Evolutionary conservation across 1,139 yeast species (phyloP), one percentile per base, ranked within the genome.

Genomic region (Scheffersomyces segobiensis): DNA sequence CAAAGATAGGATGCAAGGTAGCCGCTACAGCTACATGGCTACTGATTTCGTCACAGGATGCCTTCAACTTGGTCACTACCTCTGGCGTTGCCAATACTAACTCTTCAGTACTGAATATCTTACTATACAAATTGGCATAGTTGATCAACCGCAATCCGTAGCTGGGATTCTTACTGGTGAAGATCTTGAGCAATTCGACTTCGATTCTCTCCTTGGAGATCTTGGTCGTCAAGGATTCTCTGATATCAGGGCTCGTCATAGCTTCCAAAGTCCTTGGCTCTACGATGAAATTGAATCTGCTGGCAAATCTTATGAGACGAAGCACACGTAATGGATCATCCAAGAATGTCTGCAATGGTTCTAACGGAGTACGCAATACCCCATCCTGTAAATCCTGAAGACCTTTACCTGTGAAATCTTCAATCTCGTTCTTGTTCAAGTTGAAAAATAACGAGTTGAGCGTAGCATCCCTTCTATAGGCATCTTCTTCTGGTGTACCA

Each of bases 281-380:
- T 50, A 95, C 81, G 0, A 67, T 66, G 68, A 93, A 96, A 56
- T 86, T 81, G 68, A 89, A 92, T 56, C 92, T 85, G 52, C 93
- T 82, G 0, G 97, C 96, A 78, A 95, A 95, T 62, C 99, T 77
- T 26, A 95, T 84, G 58, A 95, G 75, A 62, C 99, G 80, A 59
- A 95, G 74, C 1, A 95, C 96, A 60, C 99, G 81, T 60, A 95
- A 79, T 0, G 99, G 99, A 71, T 95, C 99, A 70, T 95, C 99
- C 56, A 88, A 71, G 68, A 95, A 95, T 0, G 99, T 95, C 67
- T 89, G 86, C 53, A 81, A 72, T 2, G 99, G 97, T 18, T 85
- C 87, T 56, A 95, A 78, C 0, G 99, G 99, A 0, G 99, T 95
- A 60, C 97, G 79, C 61, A 95, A 78, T 0, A 92, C 73, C 0